Evolutionary conservation across 176 grass and related monocot species (phyloP).

Genomic region (Leersia perrieri): DNA sequence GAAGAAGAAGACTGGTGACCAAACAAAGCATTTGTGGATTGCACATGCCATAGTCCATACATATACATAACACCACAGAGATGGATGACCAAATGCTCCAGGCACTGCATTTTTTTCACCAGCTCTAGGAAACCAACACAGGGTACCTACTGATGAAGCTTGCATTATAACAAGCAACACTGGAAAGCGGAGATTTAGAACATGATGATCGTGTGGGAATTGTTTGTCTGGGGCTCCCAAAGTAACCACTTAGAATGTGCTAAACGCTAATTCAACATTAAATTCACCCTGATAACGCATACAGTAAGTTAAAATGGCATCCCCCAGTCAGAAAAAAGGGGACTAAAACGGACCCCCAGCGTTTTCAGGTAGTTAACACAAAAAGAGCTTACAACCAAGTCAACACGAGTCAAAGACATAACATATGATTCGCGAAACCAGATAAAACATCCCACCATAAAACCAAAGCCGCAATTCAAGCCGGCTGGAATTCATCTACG

Average conservation of each 20-base stretch:
- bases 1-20: background rate
- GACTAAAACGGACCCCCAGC: background rate
- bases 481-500: background rate
- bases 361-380: background rate
- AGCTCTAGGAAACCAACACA: background rate
- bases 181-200: background rate
- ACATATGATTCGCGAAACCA: background rate
- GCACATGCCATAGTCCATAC: background rate
- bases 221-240: background rate
- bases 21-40: slow-evolving; percentile 22
- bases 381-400: background rate
- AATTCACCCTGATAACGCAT: background rate
- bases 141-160: background rate
- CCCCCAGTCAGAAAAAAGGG: background rate
- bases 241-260: background rate
- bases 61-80: background rate
- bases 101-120: background rate
- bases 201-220: background rate
- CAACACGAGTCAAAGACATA: background rate
- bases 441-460: background rate
- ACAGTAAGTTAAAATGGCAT: background rate
- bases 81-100: background rate
- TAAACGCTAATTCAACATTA: background rate
- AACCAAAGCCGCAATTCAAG: background rate
- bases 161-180: background rate